Percentiles rank a stretch among this genome's conserved stretches.
Conservation (phyloP, 768 basidiomycete genomes). For the Suillus ampliporus region DNA sequence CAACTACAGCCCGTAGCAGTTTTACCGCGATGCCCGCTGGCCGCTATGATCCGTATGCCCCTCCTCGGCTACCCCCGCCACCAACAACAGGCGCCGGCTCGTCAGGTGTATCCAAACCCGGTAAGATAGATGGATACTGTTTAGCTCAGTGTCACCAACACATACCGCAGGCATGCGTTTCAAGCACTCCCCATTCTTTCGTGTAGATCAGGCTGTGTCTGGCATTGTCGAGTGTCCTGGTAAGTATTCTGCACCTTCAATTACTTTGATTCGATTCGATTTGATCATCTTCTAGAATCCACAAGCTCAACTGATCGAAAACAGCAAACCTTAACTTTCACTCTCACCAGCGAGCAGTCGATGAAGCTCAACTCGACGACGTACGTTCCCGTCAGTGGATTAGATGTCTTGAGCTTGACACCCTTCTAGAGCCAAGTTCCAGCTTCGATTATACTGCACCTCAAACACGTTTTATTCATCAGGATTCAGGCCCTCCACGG, state of each 20-base stretch:
- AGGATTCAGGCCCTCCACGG: conserved; percentile 55
- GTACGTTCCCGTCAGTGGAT: conserved; percentile 45
- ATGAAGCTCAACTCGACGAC: conserved; percentile 59
- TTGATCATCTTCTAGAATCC: conserved; percentile 58
- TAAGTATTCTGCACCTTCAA: conserved; percentile 35
- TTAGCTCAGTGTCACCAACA: conserved; percentile 19
- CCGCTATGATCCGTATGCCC: conserved; percentile 72
- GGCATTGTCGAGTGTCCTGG: conserved; percentile 79
- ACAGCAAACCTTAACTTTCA: conserved; percentile 63
- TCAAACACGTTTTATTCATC: conserved; percentile 74
- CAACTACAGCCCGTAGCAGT: conserved; percentile 20
- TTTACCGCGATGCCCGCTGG: conserved; percentile 37
- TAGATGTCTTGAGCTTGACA: conserved; percentile 1
- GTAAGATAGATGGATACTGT: conserved; percentile 27
- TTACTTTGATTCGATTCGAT: conserved; percentile 10
- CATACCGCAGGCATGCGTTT: conserved; percentile 65
- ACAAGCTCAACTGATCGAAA: conserved; percentile 79
- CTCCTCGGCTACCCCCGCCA: conserved; percentile 52
- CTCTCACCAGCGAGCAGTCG: conserved; percentile 68
- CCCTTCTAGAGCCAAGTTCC: conserved; percentile 63
- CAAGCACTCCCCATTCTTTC: conserved; percentile 81
- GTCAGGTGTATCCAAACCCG: conserved; percentile 30
- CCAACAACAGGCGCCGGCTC: conserved; percentile 45
- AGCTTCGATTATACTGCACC: conserved; percentile 89
- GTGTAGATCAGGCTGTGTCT: conserved; percentile 69